Evolutionary conservation across 1,284 basidiomycete genomes (phyloP).

Genomic region (Fomitopsis palustris): DNA sequence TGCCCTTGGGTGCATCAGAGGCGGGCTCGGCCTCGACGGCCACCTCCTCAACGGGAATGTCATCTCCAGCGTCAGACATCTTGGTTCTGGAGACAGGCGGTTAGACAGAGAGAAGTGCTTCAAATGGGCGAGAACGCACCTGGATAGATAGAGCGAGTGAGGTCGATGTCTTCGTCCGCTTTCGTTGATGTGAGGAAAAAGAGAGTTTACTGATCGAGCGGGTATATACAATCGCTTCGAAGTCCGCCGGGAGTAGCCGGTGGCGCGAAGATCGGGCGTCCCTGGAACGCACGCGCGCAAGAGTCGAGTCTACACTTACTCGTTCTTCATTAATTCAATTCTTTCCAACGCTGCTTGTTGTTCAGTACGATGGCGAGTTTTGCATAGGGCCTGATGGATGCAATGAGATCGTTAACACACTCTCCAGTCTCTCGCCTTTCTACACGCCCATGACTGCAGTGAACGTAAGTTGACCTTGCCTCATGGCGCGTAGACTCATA

Average conservation of each 20-base stretch:
- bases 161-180: slow-evolving; percentile 86
- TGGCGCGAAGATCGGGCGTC: neutral
- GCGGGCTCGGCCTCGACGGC: slow-evolving; percentile 81
- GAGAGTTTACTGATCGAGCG: slow-evolving; percentile 38
- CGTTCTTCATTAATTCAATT: too few species aligned
- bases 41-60: slow-evolving; percentile 75
- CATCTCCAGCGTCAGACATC: slow-evolving; percentile 99
- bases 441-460: slow-evolving; percentile 66
- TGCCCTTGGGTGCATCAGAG: slow-evolving; percentile 86
- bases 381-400: neutral
- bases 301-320: too few species aligned
- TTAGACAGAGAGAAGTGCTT: neutral
- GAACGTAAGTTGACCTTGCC: slow-evolving; percentile 53
- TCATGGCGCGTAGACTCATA: slow-evolving; percentile 5
- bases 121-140: slow-evolving; percentile 33
- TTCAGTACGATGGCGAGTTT: neutral
- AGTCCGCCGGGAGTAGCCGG: slow-evolving; percentile 45
- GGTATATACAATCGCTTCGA: slow-evolving; percentile 31
- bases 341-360: neutral
- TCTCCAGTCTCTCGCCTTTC: slow-evolving; percentile 63
- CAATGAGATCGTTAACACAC: neutral
- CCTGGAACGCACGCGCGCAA: neutral
- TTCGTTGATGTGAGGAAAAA: slow-evolving; percentile 69
- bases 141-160: slow-evolving; percentile 35
- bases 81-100: slow-evolving; percentile 28